phyloP scores from a whole-genome alignment of 2,329 filamentous ascomycete species.

The Zymoseptoria crescenta region DNA sequence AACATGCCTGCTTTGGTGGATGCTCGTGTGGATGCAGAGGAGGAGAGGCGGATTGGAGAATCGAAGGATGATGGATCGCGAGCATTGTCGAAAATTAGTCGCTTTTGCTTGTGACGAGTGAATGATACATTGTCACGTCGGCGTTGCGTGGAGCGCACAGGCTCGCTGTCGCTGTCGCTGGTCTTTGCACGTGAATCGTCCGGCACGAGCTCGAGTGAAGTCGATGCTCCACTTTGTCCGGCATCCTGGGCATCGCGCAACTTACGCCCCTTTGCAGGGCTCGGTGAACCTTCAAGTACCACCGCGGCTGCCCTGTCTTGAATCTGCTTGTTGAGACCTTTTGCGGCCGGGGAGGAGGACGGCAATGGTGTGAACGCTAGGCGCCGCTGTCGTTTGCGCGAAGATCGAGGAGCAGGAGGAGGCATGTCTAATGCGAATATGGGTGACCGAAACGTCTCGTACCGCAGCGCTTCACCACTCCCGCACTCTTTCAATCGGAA shows the following conservation, averaged over 20 bases:
- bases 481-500: neutral
- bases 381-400: constrained; percentile 33
- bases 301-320: constrained; percentile 30
- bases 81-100: constrained; percentile 24
- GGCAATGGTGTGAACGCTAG: constrained; percentile 38
- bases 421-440: neutral
- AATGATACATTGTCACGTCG: constrained; percentile 5
- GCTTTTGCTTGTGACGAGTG: constrained; percentile 25
- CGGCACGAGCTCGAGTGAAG: constrained; percentile 13
- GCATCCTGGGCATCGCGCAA: constrained; percentile 9
- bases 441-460: neutral
- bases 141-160: constrained; percentile 16
- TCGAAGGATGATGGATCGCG: constrained; percentile 18
- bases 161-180: constrained; percentile 21
- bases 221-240: constrained; percentile 1
- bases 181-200: constrained; percentile 9
- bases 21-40: constrained; percentile 12
- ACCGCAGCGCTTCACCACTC: neutral
- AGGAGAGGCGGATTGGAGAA: constrained; percentile 17
- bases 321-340: constrained; percentile 27
- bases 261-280: constrained; percentile 22
- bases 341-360: constrained; percentile 33
- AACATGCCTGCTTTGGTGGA: constrained; percentile 23
- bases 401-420: constrained; percentile 1
- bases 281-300: constrained; percentile 23